Evolutionary conservation across 768 basidiomycete genomes (phyloP), one percentile per base, ranked within the genome.

Genomic region (Clitopilus passeckerianus): DNA sequence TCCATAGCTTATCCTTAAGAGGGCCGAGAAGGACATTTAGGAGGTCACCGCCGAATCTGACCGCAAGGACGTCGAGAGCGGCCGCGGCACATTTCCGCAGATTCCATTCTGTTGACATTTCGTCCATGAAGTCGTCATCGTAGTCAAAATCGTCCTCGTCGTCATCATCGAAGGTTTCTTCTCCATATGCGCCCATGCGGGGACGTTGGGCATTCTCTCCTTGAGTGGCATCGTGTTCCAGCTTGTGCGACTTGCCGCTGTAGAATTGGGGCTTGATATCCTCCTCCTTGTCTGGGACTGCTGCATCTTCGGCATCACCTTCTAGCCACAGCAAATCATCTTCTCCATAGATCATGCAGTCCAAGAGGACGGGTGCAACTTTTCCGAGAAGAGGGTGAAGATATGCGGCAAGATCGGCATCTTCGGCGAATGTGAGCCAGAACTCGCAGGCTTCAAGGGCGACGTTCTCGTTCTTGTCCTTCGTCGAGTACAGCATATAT

Each of bases 401-500:
- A 70, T 89, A 91, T 1, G 86, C 84, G 9, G 87, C 86, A 22
- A 98, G 80, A 54, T 94, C 93, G 37, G 87, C 87, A 65, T 98
- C 94, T 71, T 99, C 97, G 15, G 97, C 95, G 68, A 99, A 98
- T 1, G 95, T 97, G 61, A 99, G 80, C 97, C 97, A 99, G 73
- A 99, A 99, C 80, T 99, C 97, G 81, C 95, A 97, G 22, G 97
- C 97, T 76, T 99, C 97, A 54, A 99, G 80, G 1, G 96, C 95
- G 57, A 94, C 96, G 62, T 89, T 90, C 75, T 98, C 95, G 71
- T 98, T 94, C 75, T 91, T 91, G 79, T 98, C 95, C 74, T 95
- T 95, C 14, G 94, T 98, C 24, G 94, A 96, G 76, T 95, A 98
- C 37, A 98, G 82, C 93, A 99, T 98, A 74, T 97, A 99, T 71